Evolutionary conservation across 2,329 filamentous ascomycete genomes (phyloP).

Genomic region (Talaromyces sp.): DNA sequence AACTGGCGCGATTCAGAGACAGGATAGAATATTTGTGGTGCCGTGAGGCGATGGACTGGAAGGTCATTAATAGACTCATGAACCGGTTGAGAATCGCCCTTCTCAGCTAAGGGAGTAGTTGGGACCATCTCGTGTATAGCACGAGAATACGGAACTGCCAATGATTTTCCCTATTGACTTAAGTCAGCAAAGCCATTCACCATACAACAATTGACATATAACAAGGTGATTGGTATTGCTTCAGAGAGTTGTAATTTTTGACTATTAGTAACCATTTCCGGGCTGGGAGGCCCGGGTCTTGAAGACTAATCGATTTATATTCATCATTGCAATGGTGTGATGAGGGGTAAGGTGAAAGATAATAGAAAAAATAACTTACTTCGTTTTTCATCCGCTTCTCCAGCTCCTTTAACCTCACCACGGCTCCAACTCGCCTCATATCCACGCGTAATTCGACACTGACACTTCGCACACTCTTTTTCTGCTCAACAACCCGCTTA

Average conservation of each 20-base stretch:
- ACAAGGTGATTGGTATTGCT: constrained; percentile 10
- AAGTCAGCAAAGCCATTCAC: constrained; percentile 15
- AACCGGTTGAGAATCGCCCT: constrained; percentile 36
- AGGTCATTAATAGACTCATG: constrained; percentile 66
- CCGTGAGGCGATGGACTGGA: constrained; percentile 54
- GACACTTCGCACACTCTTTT: constrained; percentile 69
- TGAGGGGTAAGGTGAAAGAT: neutral
- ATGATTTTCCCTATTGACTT: constrained; percentile 63
- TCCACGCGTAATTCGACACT: constrained; percentile 76
- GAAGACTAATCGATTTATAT: constrained; percentile 97
- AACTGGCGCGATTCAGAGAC: constrained; percentile 62
- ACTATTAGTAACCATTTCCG: constrained; percentile 59
- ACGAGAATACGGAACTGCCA: constrained; percentile 72
- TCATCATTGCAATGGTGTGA: constrained; percentile 56
- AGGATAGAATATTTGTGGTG: constrained; percentile 60
- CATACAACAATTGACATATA: neutral
- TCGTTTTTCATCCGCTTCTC: constrained; percentile 73
- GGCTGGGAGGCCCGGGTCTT: constrained; percentile 65
- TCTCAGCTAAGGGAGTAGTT: constrained; percentile 50
- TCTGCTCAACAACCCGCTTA: constrained; percentile 60
- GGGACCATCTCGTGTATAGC: constrained; percentile 80
- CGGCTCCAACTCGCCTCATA: constrained; percentile 78
- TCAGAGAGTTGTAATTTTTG: constrained; percentile 75
- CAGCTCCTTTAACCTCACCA: constrained; percentile 79
- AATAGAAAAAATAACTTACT: constrained; percentile 55